Conservation (phyloP, 805 yeast species). For the Wickerhamomyces rabaulensis region DNA sequence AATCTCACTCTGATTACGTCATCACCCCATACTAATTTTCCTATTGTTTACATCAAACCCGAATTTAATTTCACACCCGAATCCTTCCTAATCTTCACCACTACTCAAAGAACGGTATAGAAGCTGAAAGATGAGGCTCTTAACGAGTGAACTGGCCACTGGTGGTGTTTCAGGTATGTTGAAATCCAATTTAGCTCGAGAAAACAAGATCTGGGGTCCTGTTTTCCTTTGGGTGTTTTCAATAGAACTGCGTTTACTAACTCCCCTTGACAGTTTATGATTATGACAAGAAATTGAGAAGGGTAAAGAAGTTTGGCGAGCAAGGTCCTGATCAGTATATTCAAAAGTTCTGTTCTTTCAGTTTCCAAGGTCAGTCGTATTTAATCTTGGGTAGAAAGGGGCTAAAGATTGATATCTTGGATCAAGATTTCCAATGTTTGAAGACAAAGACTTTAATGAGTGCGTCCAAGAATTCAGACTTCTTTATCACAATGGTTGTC, state of each 20-base stretch:
- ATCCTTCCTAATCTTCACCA: too few species aligned
- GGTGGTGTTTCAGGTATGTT: neutral
- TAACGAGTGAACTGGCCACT: neutral
- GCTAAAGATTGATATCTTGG: neutral
- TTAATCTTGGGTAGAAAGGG: neutral
- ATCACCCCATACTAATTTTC: too few species aligned
- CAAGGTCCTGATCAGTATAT: neutral
- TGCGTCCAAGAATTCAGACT: conserved; percentile 14
- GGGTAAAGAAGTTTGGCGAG: neutral
- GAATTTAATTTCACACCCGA: neutral
- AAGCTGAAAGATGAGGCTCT: neutral
- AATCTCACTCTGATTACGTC: too few species aligned
- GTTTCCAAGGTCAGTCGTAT: neutral
- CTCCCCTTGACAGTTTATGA: neutral
- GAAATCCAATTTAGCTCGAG: too few species aligned
- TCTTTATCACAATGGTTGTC: conserved; percentile 15
- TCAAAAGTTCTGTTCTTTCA: neutral
- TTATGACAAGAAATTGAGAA: neutral
- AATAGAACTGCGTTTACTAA: neutral
- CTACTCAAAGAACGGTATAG: too few species aligned
- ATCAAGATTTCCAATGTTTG: neutral
- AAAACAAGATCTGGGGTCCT: too few species aligned
- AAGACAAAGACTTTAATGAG: conserved; percentile 17
- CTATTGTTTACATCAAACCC: neutral
- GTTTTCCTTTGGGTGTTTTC: neutral